These are phyloP conservation scores for Arthroderma sp. DNA, from an alignment of 2,329 filamentous ascomycete species.

Conservation along the genomic window DNA sequence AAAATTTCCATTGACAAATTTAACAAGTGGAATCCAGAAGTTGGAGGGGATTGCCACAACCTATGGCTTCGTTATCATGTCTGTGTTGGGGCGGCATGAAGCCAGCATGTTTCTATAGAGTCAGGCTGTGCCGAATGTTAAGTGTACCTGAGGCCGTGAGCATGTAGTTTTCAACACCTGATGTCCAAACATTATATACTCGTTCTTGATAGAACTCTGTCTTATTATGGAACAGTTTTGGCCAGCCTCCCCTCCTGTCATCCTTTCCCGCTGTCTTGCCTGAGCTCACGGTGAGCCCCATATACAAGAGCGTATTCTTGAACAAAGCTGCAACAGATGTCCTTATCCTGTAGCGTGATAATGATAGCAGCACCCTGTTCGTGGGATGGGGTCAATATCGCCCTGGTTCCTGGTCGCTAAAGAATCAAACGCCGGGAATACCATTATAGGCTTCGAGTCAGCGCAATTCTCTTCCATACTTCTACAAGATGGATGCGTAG, in stretches of 20 bases:
- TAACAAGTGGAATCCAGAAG: slow-evolving; percentile 16
- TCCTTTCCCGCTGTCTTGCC: too few relatives aligned
- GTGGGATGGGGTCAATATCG: background rate
- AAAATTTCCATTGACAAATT: slow-evolving; percentile 14
- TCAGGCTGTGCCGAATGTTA: background rate
- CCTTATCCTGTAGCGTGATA: slow-evolving; percentile 1
- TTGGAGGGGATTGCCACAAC: background rate
- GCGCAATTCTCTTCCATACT: too few relatives aligned
- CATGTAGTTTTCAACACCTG: background rate
- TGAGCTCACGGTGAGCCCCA: too few relatives aligned
- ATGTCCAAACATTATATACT: too few relatives aligned
- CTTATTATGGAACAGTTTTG: too few relatives aligned
- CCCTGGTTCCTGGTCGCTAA: background rate
- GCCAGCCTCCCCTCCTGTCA: too few relatives aligned
- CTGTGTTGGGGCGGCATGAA: background rate
- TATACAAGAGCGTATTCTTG: slow-evolving; percentile 12
- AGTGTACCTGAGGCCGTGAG: background rate
- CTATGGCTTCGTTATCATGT: slow-evolving; percentile 4
- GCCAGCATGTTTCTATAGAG: background rate
- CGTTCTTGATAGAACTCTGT: too few relatives aligned
- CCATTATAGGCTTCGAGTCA: background rate
- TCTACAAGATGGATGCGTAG: too few relatives aligned
- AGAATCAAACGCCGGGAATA: background rate
- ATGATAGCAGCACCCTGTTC: background rate
- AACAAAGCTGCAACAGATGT: slow-evolving; percentile 12